Evolutionary conservation across 2,329 filamentous ascomycete species (phyloP), one percentile per base, ranked within the genome.

Genomic region (Pyrenochaeta sp.): DNA sequence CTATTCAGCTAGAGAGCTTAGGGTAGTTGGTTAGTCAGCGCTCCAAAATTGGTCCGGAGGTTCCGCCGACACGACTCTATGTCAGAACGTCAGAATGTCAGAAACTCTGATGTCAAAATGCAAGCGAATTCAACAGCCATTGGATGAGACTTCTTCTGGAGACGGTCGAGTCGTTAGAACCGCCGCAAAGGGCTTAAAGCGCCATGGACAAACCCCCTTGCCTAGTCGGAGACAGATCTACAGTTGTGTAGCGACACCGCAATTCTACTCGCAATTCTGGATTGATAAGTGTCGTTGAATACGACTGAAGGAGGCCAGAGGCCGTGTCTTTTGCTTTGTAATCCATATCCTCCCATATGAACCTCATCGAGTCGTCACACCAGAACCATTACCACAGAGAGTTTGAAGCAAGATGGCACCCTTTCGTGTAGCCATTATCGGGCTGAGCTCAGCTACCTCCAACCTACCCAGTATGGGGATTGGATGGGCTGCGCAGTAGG

Each of bases 341-440:
- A n/a, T 5, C 15, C 13, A 19, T 39, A 13, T n/a, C 15, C 8
- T 39, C 36, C 15, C 13, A 39, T 39, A 39, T 39, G 12, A 36
- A 15, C 7, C 8, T 15, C 8, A 5, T 36, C 34, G 3, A 36
- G 34, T 12, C 12, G 34, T 36, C 9, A 15, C 9, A 9, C 12
- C 13, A 36, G 12, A 36, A 36, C n/a, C 36, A 39, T n/a, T 10
- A 40, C 27, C 9, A n/a, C 1, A 34, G 32, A 43, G 15, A 34
- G 42, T n/a, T 28, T 47, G 27, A 48, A 30, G 27, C 36, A 56
- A 39, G 6, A 74, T 74, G 69, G 50, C 69, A 28, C 69, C 69
- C n/a, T 71, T 72, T 40, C 66, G 66, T 45, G 54, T 74, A 43
- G 69, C 62, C 40, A 61, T 74, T 56, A 71, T 73, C 50, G 69